Percentiles rank a stretch among this genome's conserved stretches.
Conservation (phyloP, 2,329 filamentous ascomycete species). For the Cordyceps pruinosa region DNA sequence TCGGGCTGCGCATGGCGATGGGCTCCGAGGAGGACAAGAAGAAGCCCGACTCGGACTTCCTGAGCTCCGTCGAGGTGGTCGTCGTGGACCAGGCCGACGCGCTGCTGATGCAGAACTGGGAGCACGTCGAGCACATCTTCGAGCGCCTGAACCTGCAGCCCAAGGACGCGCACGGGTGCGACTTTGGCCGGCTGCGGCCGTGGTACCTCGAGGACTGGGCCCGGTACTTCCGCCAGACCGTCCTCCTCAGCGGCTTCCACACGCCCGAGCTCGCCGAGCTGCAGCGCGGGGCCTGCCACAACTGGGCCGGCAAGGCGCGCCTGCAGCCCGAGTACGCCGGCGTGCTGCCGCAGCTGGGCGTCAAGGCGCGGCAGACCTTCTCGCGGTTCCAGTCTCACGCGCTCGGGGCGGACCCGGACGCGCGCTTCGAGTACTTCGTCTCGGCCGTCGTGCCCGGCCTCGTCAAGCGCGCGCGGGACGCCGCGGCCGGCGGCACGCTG, state of each 20-base stretch:
- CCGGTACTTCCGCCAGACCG: constrained; percentile 73
- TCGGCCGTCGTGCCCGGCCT: constrained; percentile 72
- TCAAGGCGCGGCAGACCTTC: constrained; percentile 80
- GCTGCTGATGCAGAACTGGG: constrained; percentile 96
- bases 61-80: constrained; percentile 87
- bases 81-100: constrained; percentile 90
- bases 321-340: constrained; percentile 63
- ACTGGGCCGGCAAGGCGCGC: constrained; percentile 73
- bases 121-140: constrained; percentile 88
- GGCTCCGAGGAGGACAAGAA: constrained; percentile 62
- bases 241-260: constrained; percentile 74
- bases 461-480: constrained; percentile 55
- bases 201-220: constrained; percentile 94
- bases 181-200: constrained; percentile 80
- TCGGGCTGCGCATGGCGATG: constrained; percentile 86
- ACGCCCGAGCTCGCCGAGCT: constrained; percentile 83
- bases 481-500: constrained; percentile 54
- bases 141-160: constrained; percentile 87
- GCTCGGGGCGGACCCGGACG: constrained; percentile 72
- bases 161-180: constrained; percentile 81
- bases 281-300: constrained; percentile 68
- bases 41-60: constrained; percentile 74
- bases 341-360: constrained; percentile 63
- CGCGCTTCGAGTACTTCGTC: constrained; percentile 85
- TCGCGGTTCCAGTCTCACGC: constrained; percentile 70